These are phyloP conservation scores for Mortierella sp. DNA, from an alignment of 371 early-diverging fungal genomes.

Conservation along the genomic window DNA sequence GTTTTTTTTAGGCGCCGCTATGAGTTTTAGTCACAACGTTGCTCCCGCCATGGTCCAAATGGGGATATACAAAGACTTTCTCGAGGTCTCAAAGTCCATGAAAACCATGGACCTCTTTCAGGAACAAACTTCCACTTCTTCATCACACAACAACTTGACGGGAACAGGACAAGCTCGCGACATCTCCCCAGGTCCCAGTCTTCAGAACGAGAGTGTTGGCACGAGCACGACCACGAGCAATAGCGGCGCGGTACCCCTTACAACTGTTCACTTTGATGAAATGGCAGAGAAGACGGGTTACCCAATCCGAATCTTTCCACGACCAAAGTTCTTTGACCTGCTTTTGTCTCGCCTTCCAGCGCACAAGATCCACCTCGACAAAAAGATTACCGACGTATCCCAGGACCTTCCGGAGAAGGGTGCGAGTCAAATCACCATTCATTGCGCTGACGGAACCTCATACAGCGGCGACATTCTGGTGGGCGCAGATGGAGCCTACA, in stretches of 20 bases:
- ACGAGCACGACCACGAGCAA: too few relatives aligned
- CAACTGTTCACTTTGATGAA: background rate
- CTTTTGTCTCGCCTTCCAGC: constrained; percentile 7
- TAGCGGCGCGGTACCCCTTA: background rate
- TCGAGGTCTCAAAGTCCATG: background rate
- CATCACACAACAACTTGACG: too few relatives aligned
- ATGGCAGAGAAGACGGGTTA: constrained; percentile 9
- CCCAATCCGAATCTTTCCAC: background rate
- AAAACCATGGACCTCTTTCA: background rate
- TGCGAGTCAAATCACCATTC: background rate
- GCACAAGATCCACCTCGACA: constrained; percentile 7
- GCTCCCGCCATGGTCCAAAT: background rate
- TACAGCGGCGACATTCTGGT: constrained; percentile 17
- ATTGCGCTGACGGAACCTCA: constrained; percentile 1
- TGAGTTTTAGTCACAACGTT: constrained; percentile 3
- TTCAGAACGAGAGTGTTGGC: background rate
- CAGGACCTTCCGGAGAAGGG: background rate
- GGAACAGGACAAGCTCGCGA: background rate
- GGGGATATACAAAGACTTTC: background rate
- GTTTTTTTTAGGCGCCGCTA: background rate
- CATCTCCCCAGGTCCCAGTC: background rate
- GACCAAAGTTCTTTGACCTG: constrained; percentile 2
- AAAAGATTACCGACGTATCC: constrained; percentile 1
- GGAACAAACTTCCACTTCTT: too few relatives aligned
- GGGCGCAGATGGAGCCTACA: constrained; percentile 23